These are phyloP conservation scores for Ceratobasidium sp. DNA, from an alignment of 1,284 basidiomycete genomes.

Conservation along the genomic window DNA sequence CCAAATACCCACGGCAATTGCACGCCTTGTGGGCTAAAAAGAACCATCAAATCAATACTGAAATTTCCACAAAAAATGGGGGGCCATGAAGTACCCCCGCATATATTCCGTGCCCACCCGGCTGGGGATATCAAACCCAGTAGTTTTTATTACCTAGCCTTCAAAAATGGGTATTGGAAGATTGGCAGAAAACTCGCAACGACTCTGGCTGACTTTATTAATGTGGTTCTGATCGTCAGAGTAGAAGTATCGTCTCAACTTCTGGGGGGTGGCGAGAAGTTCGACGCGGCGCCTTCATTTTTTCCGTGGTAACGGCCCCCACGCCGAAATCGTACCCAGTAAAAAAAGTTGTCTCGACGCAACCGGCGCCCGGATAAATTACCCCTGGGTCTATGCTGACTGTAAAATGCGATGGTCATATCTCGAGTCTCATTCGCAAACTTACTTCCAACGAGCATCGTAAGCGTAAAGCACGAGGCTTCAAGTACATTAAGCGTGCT, in stretches of 20 bases:
- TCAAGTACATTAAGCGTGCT: too few relatives aligned
- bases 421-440: too few relatives aligned
- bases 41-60: background rate
- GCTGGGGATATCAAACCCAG: background rate
- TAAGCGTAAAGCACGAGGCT: too few relatives aligned
- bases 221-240: background rate
- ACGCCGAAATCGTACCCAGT: background rate
- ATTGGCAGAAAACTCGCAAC: background rate
- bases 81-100: background rate
- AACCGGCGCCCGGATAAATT: background rate
- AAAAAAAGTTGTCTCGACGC: background rate
- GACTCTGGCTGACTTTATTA: background rate
- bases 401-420: too few relatives aligned
- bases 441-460: too few relatives aligned
- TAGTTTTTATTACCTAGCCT: background rate
- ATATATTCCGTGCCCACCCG: background rate
- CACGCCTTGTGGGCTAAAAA: background rate
- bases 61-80: too few relatives aligned
- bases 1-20: background rate
- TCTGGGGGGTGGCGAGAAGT: background rate
- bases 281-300: background rate
- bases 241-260: background rate
- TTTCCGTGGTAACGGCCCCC: background rate
- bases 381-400: too few relatives aligned
- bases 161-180: background rate